Base-by-base conservation (phyloP, 75 land plant genomes). In the Sequoia sempervirens region DNA sequence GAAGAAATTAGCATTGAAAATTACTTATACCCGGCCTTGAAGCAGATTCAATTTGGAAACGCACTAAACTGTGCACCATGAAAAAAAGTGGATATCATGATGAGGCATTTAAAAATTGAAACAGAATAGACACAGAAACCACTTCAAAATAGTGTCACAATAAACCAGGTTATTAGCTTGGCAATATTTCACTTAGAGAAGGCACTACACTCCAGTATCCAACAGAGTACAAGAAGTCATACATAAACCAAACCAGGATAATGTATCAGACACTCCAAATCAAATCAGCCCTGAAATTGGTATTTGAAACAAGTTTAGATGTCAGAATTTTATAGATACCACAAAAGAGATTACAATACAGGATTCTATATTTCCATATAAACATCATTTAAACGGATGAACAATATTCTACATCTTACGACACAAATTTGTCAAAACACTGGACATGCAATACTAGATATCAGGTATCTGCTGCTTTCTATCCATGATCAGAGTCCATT, bases 361-460 rank as follows among this genome's bases (percentile, higher is more conserved):
- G 32, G 73, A 70, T 70, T 70, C 73, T 32, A 30, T 23, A 70
- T 70, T 70, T 32, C 73, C 11, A 1, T 30, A 70, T 70, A 70
- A 70, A 32, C 73, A 70, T 66, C 26, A 28, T 70, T 10, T 70
- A 10, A 1, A 32, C 73, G 10, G 26, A 69, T 28, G 72, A 68
- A 68, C 72, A 69, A 30, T 12, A 28, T 69, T 30, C 30, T 47
- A 47, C 50, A 47, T 10, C 50, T 9, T 47, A 47, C 11, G 50
- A 11, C 50, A 47, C 50, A 70, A 70, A 70, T 70, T 70, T 70
- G 73, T 32, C 73, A 30, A 68, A 68, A n/a, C 72, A 68, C 72
- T 68, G 72, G 73, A 70, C 36, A 70, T 30, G 73, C 34, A 32
- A 30, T 70, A 70, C 11, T 28, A 32, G 36, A 70, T 28, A 70